Conservation (phyloP, 176 grass and related monocot genomes). For the Rhipidocladum racemiflorum region DNA sequence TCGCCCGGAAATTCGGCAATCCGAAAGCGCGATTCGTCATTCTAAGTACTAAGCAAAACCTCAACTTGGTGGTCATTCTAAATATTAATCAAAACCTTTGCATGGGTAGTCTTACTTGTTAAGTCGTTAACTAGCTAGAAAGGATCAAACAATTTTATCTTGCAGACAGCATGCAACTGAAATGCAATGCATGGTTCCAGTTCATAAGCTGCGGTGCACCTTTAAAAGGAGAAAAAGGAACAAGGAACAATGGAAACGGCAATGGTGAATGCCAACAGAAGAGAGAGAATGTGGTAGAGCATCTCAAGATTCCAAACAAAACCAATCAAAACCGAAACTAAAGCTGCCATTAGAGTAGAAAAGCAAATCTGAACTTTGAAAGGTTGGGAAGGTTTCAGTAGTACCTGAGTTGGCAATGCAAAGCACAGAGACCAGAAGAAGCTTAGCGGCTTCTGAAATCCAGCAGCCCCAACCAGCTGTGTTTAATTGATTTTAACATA, state of each 20-base stretch:
- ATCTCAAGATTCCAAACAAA: conserved; percentile 24
- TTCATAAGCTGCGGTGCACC: background rate
- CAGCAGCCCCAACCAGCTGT: conserved; percentile 15
- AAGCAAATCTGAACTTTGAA: conserved; percentile 32
- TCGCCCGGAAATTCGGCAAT: background rate
- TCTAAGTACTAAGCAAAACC: background rate
- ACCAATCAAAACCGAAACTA: background rate
- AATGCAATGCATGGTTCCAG: conserved; percentile 9
- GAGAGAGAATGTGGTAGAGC: background rate
- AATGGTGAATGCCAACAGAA: background rate
- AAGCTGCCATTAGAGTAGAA: conserved; percentile 3
- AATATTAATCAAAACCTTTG: background rate
- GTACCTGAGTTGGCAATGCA: conserved; percentile 34
- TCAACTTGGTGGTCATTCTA: background rate
- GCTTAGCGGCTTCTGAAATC: background rate
- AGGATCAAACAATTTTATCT: background rate
- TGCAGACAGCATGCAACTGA: background rate
- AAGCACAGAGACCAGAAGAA: background rate
- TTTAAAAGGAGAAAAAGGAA: background rate
- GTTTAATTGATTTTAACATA: background rate
- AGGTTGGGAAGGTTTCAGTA: conserved; percentile 22
- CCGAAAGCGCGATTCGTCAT: background rate
- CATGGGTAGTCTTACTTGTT: background rate
- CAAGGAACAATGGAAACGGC: background rate
- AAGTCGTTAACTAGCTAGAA: background rate